Percentiles rank a stretch among this genome's conserved stretches.
phyloP scores from a whole-genome alignment of 2,329 filamentous ascomycete species.

The Colletotrichum kahawae region DNA sequence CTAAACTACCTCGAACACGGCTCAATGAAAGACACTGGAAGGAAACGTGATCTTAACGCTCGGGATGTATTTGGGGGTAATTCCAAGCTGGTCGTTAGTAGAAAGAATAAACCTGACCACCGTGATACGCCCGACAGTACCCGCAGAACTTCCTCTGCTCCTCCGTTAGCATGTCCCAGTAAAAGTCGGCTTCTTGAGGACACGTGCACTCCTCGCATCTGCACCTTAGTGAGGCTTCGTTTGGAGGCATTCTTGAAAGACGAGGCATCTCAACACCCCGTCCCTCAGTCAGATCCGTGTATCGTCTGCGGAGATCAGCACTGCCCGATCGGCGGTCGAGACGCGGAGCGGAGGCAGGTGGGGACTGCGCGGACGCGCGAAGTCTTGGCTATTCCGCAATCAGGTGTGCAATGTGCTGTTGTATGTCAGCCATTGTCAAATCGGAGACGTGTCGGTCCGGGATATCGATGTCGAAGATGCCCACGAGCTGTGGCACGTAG shows the following conservation, averaged over 20 bases:
- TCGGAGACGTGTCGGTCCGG: background rate
- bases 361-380: background rate
- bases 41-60: background rate
- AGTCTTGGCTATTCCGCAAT: background rate
- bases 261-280: background rate
- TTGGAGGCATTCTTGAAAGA: background rate
- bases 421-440: background rate
- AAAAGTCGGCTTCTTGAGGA: background rate
- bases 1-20: background rate
- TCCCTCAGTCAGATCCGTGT: background rate
- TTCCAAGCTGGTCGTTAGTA: background rate
- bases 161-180: background rate
- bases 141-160: background rate
- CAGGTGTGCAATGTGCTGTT: background rate
- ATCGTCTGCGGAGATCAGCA: background rate
- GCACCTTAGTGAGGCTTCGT: background rate
- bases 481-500: background rate
- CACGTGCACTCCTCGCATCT: background rate
- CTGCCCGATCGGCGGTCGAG: background rate
- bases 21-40: background rate
- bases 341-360: background rate
- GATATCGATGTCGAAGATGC: background rate
- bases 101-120: background rate
- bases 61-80: background rate
- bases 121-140: background rate